These are phyloP conservation scores for Fusarium xyrophilum DNA, from an alignment of 2,329 filamentous ascomycete species.

Conservation along the genomic window DNA sequence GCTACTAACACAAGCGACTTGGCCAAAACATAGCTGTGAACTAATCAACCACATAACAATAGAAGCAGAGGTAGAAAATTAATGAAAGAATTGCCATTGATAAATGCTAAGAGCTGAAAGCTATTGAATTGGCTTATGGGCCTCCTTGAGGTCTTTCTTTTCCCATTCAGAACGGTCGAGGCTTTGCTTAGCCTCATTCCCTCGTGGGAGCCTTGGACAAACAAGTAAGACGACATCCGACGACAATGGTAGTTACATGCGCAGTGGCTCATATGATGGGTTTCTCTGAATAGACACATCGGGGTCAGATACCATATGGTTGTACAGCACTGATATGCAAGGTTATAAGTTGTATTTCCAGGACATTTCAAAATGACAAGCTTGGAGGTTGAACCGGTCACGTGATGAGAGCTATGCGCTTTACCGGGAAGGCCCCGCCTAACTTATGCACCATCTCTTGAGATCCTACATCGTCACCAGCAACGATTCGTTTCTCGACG, in stretches of 20 bases:
- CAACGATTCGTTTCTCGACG: constrained; percentile 4
- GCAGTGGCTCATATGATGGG: too few species aligned
- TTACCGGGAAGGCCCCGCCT: not conserved
- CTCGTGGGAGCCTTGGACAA: constrained; percentile 16
- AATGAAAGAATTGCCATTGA: not conserved
- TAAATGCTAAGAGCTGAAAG: not conserved
- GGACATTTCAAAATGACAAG: not conserved
- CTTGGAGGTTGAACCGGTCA: not conserved
- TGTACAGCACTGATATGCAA: not conserved
- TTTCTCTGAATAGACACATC: too few species aligned
- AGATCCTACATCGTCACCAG: not conserved
- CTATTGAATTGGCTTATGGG: constrained; percentile 1
- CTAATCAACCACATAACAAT: not conserved
- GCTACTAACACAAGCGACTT: constrained; percentile 2
- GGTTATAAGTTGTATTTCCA: not conserved
- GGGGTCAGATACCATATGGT: not conserved
- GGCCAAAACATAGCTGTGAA: constrained; percentile 11
- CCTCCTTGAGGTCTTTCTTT: constrained; percentile 9
- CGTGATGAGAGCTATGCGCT: constrained; percentile 2
- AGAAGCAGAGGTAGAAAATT: not conserved
- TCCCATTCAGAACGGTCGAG: constrained; percentile 16
- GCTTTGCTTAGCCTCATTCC: constrained; percentile 31
- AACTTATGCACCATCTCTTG: constrained; percentile 21
- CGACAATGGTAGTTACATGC: too few species aligned
- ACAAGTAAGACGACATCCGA: not conserved